These are phyloP conservation scores for Fulvia fulva DNA, from an alignment of 2,329 filamentous ascomycete species.

Conservation along the genomic window DNA sequence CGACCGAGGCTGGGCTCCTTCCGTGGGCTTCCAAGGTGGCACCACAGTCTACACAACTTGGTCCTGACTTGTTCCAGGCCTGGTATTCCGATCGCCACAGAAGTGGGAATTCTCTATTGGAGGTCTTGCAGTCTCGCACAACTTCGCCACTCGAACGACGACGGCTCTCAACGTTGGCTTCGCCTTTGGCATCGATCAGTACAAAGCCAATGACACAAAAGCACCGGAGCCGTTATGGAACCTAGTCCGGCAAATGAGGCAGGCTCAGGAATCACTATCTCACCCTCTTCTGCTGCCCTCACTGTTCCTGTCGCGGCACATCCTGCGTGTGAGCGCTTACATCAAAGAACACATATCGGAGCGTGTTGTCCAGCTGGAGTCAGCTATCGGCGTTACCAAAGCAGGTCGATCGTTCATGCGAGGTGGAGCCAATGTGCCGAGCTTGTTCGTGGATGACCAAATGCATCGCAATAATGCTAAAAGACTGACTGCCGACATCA, in stretches of 20 bases:
- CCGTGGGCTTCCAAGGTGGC: too few species aligned
- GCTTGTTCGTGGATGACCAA: constrained; percentile 5
- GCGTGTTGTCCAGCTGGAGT: constrained; percentile 8
- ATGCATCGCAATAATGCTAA: constrained; percentile 11
- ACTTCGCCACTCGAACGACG: constrained; percentile 11
- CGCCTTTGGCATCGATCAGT: constrained; percentile 9
- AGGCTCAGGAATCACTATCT: neutral
- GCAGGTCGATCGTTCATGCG: constrained; percentile 7
- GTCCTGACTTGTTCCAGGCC: neutral
- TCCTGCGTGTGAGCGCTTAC: constrained; percentile 4
- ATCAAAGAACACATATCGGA: constrained; percentile 1
- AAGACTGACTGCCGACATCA: constrained; percentile 10
- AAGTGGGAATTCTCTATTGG: constrained; percentile 13
- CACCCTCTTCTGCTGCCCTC: constrained; percentile 9
- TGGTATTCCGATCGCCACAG: constrained; percentile 16
- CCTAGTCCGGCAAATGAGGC: constrained; percentile 1
- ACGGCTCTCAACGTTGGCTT: constrained; percentile 15
- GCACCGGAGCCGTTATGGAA: neutral
- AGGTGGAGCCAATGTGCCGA: neutral
- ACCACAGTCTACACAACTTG: too few species aligned
- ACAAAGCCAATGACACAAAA: neutral
- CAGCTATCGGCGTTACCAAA: constrained; percentile 12
- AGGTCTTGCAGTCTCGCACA: constrained; percentile 9
- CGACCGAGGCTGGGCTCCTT: too few species aligned
- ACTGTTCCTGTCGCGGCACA: constrained; percentile 9